A percentile compares a stretch with the other conserved stretches of the same genome.
Evolutionary conservation across 331 rosid species (phyloP).

Genomic region (Rosa hybrid): DNA sequence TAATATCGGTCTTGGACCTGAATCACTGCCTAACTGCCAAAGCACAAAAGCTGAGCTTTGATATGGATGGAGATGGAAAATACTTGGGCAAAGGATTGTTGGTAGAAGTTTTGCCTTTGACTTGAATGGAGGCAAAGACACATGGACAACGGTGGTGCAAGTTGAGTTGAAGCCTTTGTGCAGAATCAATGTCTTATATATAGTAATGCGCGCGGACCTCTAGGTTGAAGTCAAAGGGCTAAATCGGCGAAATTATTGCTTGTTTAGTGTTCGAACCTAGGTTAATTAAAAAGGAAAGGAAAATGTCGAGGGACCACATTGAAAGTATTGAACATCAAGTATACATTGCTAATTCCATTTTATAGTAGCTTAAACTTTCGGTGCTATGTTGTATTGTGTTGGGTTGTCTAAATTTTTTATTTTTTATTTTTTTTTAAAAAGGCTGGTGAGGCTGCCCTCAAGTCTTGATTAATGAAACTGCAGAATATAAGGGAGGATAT

Average conservation of each 20-base stretch:
- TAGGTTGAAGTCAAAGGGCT: background rate
- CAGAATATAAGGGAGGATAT: too few relatives aligned
- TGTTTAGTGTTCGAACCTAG: background rate
- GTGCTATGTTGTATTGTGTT: background rate
- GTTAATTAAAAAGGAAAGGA: background rate
- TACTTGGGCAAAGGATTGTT: background rate
- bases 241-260: background rate
- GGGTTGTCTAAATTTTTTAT: too few relatives aligned
- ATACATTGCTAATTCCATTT: background rate
- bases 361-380: background rate
- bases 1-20: background rate
- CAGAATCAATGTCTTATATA: constrained; percentile 8
- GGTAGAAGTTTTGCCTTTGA: background rate
- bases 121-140: constrained; percentile 1
- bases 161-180: background rate
- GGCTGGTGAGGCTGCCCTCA: too few relatives aligned
- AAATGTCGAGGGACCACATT: background rate
- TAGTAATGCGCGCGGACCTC: background rate
- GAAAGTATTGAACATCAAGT: background rate
- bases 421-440: too few relatives aligned
- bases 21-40: background rate
- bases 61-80: background rate
- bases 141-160: background rate
- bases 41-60: background rate
- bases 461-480: too few relatives aligned